Percentiles rank a stretch among this genome's conserved stretches.
phyloP scores from a whole-genome alignment of 1,284 basidiomycete genomes.

The Ustilago tritici region DNA sequence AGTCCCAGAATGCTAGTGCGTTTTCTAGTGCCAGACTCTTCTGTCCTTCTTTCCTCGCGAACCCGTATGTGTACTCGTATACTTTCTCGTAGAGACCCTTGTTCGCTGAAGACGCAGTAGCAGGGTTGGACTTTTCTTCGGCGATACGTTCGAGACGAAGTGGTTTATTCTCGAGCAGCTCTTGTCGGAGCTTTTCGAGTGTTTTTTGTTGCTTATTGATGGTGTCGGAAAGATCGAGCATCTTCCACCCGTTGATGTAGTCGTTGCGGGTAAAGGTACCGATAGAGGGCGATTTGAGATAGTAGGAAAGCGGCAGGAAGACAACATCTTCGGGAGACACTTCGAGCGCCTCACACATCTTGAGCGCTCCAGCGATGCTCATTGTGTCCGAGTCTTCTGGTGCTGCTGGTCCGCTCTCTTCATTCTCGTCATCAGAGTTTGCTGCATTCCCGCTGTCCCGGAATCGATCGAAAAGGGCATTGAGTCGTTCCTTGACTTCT shows the following conservation, averaged over 20 bases:
- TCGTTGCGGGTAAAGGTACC: conserved; percentile 59
- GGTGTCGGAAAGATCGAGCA: conserved; percentile 53
- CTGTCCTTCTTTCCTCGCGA: conserved; percentile 81
- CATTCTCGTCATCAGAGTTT: conserved; percentile 27
- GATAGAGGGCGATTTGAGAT: conserved; percentile 60
- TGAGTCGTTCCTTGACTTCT: conserved; percentile 72
- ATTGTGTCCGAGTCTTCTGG: conserved; percentile 58
- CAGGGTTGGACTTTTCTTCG: conserved; percentile 44
- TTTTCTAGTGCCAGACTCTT: conserved; percentile 76
- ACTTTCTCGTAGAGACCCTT: conserved; percentile 78
- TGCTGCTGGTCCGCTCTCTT: conserved; percentile 13
- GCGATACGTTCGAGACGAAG: conserved; percentile 44
- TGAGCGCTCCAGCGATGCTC: conserved; percentile 62
- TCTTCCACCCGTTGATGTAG: conserved; percentile 65
- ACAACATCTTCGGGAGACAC: conserved; percentile 63
- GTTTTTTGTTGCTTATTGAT: conserved; percentile 56
- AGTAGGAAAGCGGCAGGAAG: conserved; percentile 66
- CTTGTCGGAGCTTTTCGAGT: conserved; percentile 50
- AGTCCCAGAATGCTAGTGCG: conserved; percentile 84
- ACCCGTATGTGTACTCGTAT: conserved; percentile 88
- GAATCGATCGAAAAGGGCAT: conserved; percentile 78
- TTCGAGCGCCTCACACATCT: conserved; percentile 59
- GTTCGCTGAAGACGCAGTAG: conserved; percentile 32
- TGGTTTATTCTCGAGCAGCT: conserved; percentile 53
- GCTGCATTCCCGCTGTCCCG: conserved; percentile 24